These are phyloP conservation scores for Oryza meyeriana DNA, from an alignment of 176 grass and related monocot genomes.

Conservation along the genomic window DNA sequence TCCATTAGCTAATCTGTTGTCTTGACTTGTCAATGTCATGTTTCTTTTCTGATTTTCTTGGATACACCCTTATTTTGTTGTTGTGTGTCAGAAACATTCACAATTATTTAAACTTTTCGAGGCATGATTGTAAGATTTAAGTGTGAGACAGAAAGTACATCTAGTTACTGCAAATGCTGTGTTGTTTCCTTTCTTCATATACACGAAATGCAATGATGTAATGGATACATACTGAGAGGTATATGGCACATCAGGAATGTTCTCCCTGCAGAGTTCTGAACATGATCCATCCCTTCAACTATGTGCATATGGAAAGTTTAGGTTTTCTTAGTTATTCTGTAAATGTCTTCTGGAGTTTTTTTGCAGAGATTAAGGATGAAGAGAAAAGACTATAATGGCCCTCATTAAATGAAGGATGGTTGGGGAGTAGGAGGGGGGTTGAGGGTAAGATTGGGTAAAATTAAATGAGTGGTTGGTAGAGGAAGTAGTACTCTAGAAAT, in stretches of 20 bases:
- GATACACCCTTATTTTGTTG: neutral
- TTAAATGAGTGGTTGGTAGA: no score
- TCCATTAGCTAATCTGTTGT: neutral
- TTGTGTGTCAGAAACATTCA: neutral
- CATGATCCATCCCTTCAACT: neutral
- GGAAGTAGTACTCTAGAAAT: no score
- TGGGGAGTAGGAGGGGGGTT: no score
- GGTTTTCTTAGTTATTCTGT: neutral
- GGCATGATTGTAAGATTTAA: neutral
- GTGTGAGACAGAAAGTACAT: neutral
- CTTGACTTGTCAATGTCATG: constrained; percentile 27
- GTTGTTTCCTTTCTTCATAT: neutral
- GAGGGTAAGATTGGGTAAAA: no score
- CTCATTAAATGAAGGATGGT: no score
- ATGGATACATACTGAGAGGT: neutral
- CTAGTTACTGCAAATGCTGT: neutral
- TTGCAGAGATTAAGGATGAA: no score
- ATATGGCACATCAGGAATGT: constrained; percentile 11
- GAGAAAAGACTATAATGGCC: no score
- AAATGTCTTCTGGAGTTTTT: no score
- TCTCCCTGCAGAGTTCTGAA: neutral
- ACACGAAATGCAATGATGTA: constrained; percentile 16
- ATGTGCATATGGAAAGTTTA: neutral
- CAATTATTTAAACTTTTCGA: neutral
- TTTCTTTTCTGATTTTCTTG: constrained; percentile 33